Evolutionary conservation across 805 yeast genomes (phyloP).

Genomic region (Lipomyces spencermartinsiae): DNA sequence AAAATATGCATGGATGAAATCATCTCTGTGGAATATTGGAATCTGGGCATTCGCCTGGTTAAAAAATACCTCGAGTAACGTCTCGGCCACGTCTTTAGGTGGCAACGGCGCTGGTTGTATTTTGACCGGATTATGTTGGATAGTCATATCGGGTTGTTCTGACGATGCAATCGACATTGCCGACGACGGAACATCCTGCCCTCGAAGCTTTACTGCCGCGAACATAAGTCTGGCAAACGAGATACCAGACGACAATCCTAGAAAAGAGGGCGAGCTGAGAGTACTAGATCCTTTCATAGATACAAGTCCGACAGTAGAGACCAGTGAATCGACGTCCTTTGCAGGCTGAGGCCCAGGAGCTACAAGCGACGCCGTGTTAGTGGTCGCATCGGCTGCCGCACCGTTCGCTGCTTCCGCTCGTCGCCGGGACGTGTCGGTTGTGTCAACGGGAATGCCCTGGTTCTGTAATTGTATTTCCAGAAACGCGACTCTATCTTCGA

Average conservation of each 20-base stretch:
- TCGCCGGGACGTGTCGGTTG: slow-evolving; percentile 29
- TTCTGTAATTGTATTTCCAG: slow-evolving; percentile 59
- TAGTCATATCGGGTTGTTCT: slow-evolving; percentile 40
- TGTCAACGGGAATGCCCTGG: slow-evolving; percentile 49
- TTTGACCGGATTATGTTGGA: slow-evolving; percentile 33
- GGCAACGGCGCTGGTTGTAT: slow-evolving; percentile 63
- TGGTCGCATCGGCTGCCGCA: slow-evolving; percentile 4
- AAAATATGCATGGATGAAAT: slow-evolving; percentile 68
- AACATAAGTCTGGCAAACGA: slow-evolving; percentile 78
- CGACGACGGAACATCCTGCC: slow-evolving; percentile 42
- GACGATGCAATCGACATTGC: slow-evolving; percentile 36
- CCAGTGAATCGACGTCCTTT: slow-evolving; percentile 40
- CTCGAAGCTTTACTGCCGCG: slow-evolving; percentile 67
- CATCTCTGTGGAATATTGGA: slow-evolving; percentile 83
- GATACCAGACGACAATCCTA: slow-evolving; percentile 54
- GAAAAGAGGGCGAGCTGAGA: slow-evolving; percentile 40
- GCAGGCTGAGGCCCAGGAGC: slow-evolving; percentile 2
- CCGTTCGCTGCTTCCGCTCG: slow-evolving; percentile 1
- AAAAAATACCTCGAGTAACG: slow-evolving; percentile 68
- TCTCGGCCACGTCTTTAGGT: slow-evolving; percentile 71
- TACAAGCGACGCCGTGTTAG: not conserved
- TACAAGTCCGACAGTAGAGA: slow-evolving; percentile 43
- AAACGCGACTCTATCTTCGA: slow-evolving; percentile 68
- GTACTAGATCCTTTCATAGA: slow-evolving; percentile 41
- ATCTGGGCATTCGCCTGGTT: slow-evolving; percentile 82